Percentiles rank a stretch among this genome's conserved stretches.
Evolutionary conservation across 73 alveolate genomes (phyloP).

Genomic region (Paraurostyla sp.): DNA sequence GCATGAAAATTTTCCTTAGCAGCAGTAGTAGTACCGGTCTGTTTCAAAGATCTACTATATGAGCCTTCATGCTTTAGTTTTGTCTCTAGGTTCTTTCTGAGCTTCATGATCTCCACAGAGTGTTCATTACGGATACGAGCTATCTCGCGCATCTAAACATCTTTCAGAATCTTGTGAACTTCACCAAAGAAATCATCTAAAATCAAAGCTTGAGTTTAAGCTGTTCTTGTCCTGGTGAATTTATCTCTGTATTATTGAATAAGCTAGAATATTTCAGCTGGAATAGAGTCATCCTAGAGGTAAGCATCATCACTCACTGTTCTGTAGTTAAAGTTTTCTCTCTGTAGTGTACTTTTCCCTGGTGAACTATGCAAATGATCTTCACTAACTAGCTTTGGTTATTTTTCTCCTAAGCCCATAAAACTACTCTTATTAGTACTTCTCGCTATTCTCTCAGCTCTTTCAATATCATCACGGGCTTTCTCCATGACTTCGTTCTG

Average conservation of each 20-base stretch:
- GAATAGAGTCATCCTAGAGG: conserved; percentile 38
- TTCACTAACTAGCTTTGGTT: conserved; percentile 37
- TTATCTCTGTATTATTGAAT: conserved; percentile 21
- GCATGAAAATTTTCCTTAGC: conserved; percentile 49
- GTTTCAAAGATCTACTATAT: no score
- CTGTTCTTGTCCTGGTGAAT: neutral
- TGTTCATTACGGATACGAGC: conserved; percentile 57
- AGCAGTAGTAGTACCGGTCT: neutral
- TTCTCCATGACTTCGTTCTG: conserved; percentile 4
- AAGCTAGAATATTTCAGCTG: conserved; percentile 32
- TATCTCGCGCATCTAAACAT: conserved; percentile 32
- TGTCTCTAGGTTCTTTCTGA: conserved; percentile 37
- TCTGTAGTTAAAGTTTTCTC: neutral
- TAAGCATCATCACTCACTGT: conserved; percentile 11
- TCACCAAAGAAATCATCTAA: conserved; percentile 58
- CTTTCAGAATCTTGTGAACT: conserved; percentile 38
- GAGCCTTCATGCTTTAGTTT: neutral
- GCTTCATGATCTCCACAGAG: conserved; percentile 46
- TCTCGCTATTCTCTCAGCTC: conserved; percentile 59
- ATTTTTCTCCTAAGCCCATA: conserved; percentile 42
- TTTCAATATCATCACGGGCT: conserved; percentile 41
- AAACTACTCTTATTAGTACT: conserved; percentile 18
- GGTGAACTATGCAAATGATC: no score
- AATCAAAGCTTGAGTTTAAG: neutral
- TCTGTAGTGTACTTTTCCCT: neutral